Evolutionary conservation across 2,329 filamentous ascomycete species (phyloP), one percentile per base, ranked within the genome.

Genomic region (Microsporum ferrugineum): DNA sequence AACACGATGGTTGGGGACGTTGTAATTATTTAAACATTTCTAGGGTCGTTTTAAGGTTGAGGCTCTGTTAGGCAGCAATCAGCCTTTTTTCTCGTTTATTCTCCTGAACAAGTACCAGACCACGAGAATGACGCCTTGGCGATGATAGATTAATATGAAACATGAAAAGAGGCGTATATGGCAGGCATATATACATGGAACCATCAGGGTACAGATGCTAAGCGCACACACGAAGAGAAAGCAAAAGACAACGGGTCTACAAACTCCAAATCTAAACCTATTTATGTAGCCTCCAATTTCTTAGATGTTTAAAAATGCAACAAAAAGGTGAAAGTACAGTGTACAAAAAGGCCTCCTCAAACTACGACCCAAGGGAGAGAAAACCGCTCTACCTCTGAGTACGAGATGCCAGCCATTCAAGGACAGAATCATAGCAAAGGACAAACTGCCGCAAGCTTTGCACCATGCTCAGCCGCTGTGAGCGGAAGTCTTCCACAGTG

Each of bases 361-460:
- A 23, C 6, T 8, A 29, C 10, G 43, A 29, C 7, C 17, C n/a
- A 8, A 47, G 23, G 23, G 17, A 47, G 14, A 47, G 8, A 7
- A 29, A 47, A 47, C 3, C 23, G 5, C 33, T 34, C 10, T 23
- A 55, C n/a, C 6, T 34, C 49, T n/a, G 5, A 17, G 34, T 7
- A 14, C 34, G 17, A 10, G 43, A 36, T 12, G 60, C 60, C 33
- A 94, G 74, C 91, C 92, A 99, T 74, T 97, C 92, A 60, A 95
- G 77, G 5, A 97, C 82, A 45, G 89, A 95, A 77, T 99, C 94
- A 73, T 99, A 99, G 73, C 94, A 99, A 38, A 99, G 83, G 57
- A 96, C 92, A 75, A 88, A 97, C 72, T 99, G 94, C 63, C 89
- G 81, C 62, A 97, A 77, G 68, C 88, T 96, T 75, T 97, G 94